A percentile compares a stretch with the other conserved stretches of the same genome.
These are phyloP conservation scores for Penicillium concentricum DNA, from an alignment of 2,329 filamentous ascomycete species.

Conservation along the genomic window DNA sequence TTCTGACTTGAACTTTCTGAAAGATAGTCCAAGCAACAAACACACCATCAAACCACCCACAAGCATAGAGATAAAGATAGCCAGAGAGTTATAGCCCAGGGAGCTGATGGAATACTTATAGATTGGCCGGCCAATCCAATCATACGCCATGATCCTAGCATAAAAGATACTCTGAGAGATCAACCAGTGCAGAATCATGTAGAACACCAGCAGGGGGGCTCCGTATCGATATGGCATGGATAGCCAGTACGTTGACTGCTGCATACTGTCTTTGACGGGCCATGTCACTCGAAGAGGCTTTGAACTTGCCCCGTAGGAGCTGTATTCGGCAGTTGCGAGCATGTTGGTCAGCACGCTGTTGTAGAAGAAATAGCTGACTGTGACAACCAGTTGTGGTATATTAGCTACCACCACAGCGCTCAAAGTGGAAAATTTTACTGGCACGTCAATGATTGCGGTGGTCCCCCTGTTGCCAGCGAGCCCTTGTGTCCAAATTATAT, in stretches of 20 bases:
- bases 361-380: slow-evolving; percentile 35
- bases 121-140: slow-evolving; percentile 6
- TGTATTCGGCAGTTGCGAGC: slow-evolving; percentile 51
- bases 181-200: slow-evolving; percentile 47
- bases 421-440: neutral
- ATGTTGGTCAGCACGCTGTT: slow-evolving; percentile 46
- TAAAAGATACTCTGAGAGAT: slow-evolving; percentile 49
- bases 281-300: slow-evolving; percentile 47
- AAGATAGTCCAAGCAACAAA: slow-evolving; percentile 12
- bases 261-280: slow-evolving; percentile 34
- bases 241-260: slow-evolving; percentile 48
- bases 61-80: slow-evolving; percentile 5
- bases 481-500: neutral
- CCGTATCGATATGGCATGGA: slow-evolving; percentile 39
- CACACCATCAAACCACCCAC: slow-evolving; percentile 7
- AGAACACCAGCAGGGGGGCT: slow-evolving; percentile 33
- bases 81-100: slow-evolving; percentile 5
- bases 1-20: slow-evolving; percentile 16
- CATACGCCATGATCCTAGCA: slow-evolving; percentile 28
- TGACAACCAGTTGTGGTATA: slow-evolving; percentile 32
- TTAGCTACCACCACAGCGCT: neutral
- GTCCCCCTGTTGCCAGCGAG: neutral
- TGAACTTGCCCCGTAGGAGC: slow-evolving; percentile 35
- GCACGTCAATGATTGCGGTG: neutral
- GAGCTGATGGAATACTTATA: neutral